These are phyloP conservation scores for Peronospora belbahrii DNA, from an alignment of 352 stramenopile genomes.

Conservation along the genomic window DNA sequence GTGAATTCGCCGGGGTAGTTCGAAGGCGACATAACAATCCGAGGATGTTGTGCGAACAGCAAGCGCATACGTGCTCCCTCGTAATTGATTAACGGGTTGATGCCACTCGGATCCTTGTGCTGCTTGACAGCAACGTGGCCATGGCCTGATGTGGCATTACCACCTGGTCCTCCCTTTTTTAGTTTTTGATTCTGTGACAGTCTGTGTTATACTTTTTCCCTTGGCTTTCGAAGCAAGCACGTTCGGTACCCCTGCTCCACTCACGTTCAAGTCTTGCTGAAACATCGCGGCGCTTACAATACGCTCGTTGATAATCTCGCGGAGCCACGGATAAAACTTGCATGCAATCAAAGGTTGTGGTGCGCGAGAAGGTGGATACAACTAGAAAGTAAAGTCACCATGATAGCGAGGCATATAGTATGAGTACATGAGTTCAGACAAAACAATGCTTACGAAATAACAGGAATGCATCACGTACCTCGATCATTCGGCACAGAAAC, in stretches of 20 bases:
- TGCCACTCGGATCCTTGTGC: constrained; percentile 30
- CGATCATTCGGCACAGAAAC: constrained; percentile 65
- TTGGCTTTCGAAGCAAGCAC: constrained; percentile 30
- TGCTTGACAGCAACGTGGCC: constrained; percentile 23
- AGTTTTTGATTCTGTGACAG: constrained; percentile 14
- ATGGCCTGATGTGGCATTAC: constrained; percentile 7
- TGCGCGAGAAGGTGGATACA: constrained; percentile 65
- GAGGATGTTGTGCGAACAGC: constrained; percentile 41
- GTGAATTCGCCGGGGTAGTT: constrained; percentile 65
- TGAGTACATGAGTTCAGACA: background rate
- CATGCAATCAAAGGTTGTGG: constrained; percentile 68
- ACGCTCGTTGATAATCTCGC: constrained; percentile 78
- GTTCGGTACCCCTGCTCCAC: constrained; percentile 2
- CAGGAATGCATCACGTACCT: constrained; percentile 33
- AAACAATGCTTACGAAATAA: background rate
- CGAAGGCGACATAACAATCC: constrained; percentile 28
- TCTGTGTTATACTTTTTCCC: constrained; percentile 27
- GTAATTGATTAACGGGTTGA: constrained; percentile 46
- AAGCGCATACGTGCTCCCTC: constrained; percentile 49
- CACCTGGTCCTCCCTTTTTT: constrained; percentile 19
- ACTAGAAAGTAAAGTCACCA: constrained; percentile 26
- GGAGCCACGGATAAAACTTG: constrained; percentile 86
- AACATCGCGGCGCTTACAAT: constrained; percentile 56
- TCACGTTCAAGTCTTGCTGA: constrained; percentile 41
- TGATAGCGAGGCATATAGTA: background rate